Percentiles rank a stretch among this genome's conserved stretches.
These are phyloP conservation scores for Immersiella caudata DNA, from an alignment of 495 filamentous ascomycete genomes.

Conservation along the genomic window DNA sequence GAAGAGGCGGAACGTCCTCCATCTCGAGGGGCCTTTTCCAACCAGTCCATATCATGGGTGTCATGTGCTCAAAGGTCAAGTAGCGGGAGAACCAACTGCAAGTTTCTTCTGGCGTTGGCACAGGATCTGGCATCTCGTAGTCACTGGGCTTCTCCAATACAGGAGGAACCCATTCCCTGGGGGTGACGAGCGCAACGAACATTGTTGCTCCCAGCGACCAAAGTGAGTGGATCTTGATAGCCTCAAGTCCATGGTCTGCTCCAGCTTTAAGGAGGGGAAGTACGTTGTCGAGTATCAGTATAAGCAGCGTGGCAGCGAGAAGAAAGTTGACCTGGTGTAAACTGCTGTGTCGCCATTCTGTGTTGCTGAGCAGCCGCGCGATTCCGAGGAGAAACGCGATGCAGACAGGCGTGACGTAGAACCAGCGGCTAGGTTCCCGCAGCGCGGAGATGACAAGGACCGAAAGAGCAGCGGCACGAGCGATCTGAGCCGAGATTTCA, in stretches of 20 bases:
- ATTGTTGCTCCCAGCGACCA: slow-evolving; percentile 34
- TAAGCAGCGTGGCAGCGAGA: slow-evolving; percentile 31
- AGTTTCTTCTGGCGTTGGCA: slow-evolving; percentile 51
- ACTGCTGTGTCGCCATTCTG: slow-evolving; percentile 42
- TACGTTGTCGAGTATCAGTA: slow-evolving; percentile 32
- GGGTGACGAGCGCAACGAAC: slow-evolving; percentile 39
- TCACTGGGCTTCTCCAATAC: slow-evolving; percentile 28
- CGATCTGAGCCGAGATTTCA: slow-evolving; percentile 39
- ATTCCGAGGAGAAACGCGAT: slow-evolving; percentile 44
- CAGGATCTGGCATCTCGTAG: slow-evolving; percentile 32
- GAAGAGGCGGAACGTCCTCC: slow-evolving; percentile 51
- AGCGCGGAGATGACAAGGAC: slow-evolving; percentile 33
- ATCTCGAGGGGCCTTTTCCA: slow-evolving; percentile 46
- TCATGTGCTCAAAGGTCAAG: slow-evolving; percentile 53
- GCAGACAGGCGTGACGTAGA: slow-evolving; percentile 32
- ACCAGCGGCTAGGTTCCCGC: slow-evolving; percentile 30
- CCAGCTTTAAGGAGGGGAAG: slow-evolving; percentile 38
- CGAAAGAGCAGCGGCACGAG: slow-evolving; percentile 36
- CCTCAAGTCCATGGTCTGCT: slow-evolving; percentile 19
- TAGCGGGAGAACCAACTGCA: slow-evolving; percentile 53
- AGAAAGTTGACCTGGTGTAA: slow-evolving; percentile 46
- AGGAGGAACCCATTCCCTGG: slow-evolving; percentile 45
- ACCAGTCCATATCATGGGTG: slow-evolving; percentile 49
- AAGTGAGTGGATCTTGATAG: slow-evolving; percentile 29
- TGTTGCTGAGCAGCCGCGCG: slow-evolving; percentile 35